Conservation (phyloP, 371 early-diverging fungal species). For the Syncephalastrum racemosum region DNA sequence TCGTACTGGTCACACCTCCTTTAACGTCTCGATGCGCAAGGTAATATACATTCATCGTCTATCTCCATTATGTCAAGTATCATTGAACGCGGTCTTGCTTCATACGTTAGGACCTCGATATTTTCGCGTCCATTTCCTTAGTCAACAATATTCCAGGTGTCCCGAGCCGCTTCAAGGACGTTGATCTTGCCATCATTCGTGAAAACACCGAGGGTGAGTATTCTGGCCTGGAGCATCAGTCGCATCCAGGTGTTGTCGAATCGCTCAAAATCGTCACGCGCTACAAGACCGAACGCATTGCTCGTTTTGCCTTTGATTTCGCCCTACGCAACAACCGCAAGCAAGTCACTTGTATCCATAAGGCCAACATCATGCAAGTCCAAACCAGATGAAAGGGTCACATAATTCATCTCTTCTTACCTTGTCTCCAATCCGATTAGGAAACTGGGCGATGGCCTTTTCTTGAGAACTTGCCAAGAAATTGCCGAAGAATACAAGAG, state of each 20-base stretch:
- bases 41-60: no score
- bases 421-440: slow-evolving; percentile 26
- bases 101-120: slow-evolving; percentile 72
- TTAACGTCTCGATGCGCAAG: slow-evolving; percentile 95
- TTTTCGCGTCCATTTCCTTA: slow-evolving; percentile 90
- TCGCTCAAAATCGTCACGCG: slow-evolving; percentile 95
- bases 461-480: slow-evolving; percentile 91
- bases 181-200: slow-evolving; percentile 96
- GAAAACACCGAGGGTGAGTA: slow-evolving; percentile 99
- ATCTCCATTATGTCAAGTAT: no score
- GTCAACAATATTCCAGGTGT: slow-evolving; percentile 84
- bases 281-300: slow-evolving; percentile 95
- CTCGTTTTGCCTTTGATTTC: slow-evolving; percentile 97
- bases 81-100: no score
- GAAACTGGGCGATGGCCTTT: slow-evolving; percentile 97
- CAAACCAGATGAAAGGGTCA: neutral
- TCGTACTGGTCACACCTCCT: slow-evolving; percentile 79
- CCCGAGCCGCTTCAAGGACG: slow-evolving; percentile 81
- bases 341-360: slow-evolving; percentile 97
- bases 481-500: slow-evolving; percentile 90
- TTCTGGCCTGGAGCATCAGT: slow-evolving; percentile 96
- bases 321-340: slow-evolving; percentile 94
- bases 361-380: slow-evolving; percentile 97
- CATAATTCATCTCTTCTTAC: neutral
- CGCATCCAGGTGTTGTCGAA: slow-evolving; percentile 97